Conservation (phyloP, 2,329 filamentous ascomycete species). For the Lasiodiplodia citricola region DNA sequence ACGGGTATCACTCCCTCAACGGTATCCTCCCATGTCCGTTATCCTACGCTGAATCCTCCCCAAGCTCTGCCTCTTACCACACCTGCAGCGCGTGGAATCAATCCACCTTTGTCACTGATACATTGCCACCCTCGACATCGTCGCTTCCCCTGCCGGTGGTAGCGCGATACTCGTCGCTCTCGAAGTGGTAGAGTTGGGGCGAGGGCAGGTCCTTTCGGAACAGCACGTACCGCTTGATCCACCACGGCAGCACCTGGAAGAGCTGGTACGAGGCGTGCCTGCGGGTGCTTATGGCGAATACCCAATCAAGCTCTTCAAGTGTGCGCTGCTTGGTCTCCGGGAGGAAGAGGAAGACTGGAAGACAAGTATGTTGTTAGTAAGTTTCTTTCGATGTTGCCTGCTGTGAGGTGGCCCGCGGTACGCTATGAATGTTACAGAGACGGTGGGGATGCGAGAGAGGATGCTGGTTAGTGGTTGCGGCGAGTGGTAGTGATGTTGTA, state of each 20-base stretch:
- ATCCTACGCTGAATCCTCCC: too few species aligned
- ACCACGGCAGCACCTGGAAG: conserved; percentile 52
- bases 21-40: too few species aligned
- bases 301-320: conserved; percentile 57
- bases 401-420: too few species aligned
- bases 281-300: conserved; percentile 54
- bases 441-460: conserved; percentile 30
- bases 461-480: conserved; percentile 40
- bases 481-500: too few species aligned
- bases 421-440: too few species aligned
- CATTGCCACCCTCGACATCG: neutral
- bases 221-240: conserved; percentile 52
- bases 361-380: conserved; percentile 33
- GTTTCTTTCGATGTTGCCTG: too few species aligned
- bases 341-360: conserved; percentile 61
- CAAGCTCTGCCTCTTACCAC: too few species aligned
- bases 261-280: conserved; percentile 48
- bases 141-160: neutral
- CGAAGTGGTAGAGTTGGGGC: conserved; percentile 47
- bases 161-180: conserved; percentile 26
- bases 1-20: too few species aligned
- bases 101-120: neutral
- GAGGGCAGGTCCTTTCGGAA: conserved; percentile 39
- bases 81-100: too few species aligned
- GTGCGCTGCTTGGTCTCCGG: conserved; percentile 56